Conservation (phyloP, 1,139 yeast species). For the Arxiozyma bovina region DNA sequence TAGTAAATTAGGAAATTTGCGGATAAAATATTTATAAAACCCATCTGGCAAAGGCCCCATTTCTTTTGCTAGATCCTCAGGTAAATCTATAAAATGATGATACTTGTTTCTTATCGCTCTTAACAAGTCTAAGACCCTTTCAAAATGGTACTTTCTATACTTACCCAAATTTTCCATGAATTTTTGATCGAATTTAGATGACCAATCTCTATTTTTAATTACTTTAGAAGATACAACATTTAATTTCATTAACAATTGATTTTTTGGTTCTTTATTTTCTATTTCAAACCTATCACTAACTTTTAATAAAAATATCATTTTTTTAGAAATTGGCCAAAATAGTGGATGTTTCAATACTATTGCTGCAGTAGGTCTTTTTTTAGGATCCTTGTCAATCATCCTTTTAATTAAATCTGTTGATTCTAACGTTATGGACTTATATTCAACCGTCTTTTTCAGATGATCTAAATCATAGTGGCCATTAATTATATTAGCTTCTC, state of each 20-base stretch:
- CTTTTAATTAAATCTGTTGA: conserved; percentile 60
- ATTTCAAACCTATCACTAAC: conserved; percentile 88
- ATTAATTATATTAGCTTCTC: conserved; percentile 83
- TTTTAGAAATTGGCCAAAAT: conserved; percentile 73
- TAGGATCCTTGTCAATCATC: conserved; percentile 68
- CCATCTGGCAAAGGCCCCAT: conserved; percentile 83
- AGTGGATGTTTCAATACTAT: conserved; percentile 72
- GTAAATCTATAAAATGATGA: conserved; percentile 88
- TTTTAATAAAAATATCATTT: conserved; percentile 71
- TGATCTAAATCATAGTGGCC: conserved; percentile 52
- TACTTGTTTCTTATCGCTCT: conserved; percentile 87
- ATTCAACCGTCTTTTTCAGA: conserved; percentile 26
- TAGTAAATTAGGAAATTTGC: conserved; percentile 66
- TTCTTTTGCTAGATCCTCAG: conserved; percentile 46
- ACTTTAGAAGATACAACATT: conserved; percentile 49
- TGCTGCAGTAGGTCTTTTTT: conserved; percentile 61
- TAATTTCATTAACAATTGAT: conserved; percentile 48
- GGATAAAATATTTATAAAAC: conserved; percentile 65
- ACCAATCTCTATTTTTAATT: conserved; percentile 71
- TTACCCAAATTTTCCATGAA: conserved; percentile 81
- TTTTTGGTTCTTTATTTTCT: conserved; percentile 82
- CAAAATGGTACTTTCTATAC: conserved; percentile 78
- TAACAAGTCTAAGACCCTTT: conserved; percentile 70
- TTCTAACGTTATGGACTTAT: conserved; percentile 39
- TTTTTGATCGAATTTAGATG: conserved; percentile 52